A percentile compares a stretch with the other conserved stretches of the same genome.
These are phyloP conservation scores for Chaetothyriales sp. DNA, from an alignment of 2,329 filamentous ascomycete species.

Conservation along the genomic window DNA sequence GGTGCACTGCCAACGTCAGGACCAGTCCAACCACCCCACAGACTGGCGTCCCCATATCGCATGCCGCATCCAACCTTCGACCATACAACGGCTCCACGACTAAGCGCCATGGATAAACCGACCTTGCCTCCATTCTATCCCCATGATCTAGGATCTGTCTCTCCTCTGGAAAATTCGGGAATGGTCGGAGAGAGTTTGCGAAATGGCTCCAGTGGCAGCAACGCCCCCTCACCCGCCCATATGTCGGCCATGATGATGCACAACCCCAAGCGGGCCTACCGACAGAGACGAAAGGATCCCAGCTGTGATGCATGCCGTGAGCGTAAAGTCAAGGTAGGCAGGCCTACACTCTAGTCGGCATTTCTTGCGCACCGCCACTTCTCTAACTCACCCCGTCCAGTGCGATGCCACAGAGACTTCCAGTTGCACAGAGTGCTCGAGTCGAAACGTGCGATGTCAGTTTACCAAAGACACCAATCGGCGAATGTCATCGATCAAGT, in stretches of 20 bases:
- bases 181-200: conserved; percentile 21
- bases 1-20: neutral
- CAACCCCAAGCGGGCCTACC: conserved; percentile 81
- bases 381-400: conserved; percentile 22
- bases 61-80: neutral
- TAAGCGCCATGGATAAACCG: neutral
- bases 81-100: neutral
- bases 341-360: neutral
- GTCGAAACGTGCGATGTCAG: conserved; percentile 90
- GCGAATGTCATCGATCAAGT: conserved; percentile 97
- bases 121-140: conserved; percentile 19
- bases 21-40: neutral
- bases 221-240: conserved; percentile 16
- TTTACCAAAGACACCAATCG: conserved; percentile 99
- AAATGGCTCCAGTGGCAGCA: conserved; percentile 4
- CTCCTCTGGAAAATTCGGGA: conserved; percentile 24
- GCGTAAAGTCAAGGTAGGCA: conserved; percentile 50
- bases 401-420: conserved; percentile 94
- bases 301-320: conserved; percentile 96
- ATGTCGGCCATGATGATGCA: conserved; percentile 39
- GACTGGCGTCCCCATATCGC: neutral
- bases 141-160: conserved; percentile 27
- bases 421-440: conserved; percentile 94
- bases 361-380: neutral
- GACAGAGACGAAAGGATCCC: conserved; percentile 87